Evolutionary conservation across 345 rosid genomes (phyloP), one percentile per base, ranked within the genome.

Genomic region (Gossypium herbaceum): DNA sequence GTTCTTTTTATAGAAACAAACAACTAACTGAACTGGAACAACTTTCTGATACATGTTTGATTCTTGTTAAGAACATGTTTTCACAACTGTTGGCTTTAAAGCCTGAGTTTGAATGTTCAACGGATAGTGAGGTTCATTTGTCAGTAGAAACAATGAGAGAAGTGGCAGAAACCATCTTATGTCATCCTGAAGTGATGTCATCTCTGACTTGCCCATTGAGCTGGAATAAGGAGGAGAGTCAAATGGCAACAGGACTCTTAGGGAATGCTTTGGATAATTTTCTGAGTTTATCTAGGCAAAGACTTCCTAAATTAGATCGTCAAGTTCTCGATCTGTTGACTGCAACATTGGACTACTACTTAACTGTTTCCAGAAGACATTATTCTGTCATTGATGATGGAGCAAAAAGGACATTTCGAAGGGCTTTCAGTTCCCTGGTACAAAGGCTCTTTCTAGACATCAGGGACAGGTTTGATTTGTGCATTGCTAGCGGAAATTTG

Each of bases 121-220:
- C 71, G 20, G 50, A 76, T 64, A 58, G 67, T 19, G 81, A 70
- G 25, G 43, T 76, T 71, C 77, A 72, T 77, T 50, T 78, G 68
- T 79, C 72, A 29, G 81, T 76, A 54, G 78, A 84, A 41, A 75
- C 76, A 63, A 63, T 86, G 68, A 78, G 71, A 67, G 90, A 89
- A 84, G 89, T 83, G 83, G 90, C 84, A 73, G 80, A 77, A 74
- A 76, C 86, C 60, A 80, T 91, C 75, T 81, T 91, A 73, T 79
- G 80, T 77, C 99, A 95, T 79, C 99, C 96, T 47, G 86, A 80
- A 39, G 87, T 78, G 59, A 68, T 61, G 43, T 78, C 81, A 72
- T 77, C 87, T 51, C 82, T 93, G 80, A 66, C 80, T 69, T 73
- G 72, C 80, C 90, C 96, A 60, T 79, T 86, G 81, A 77, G 79